Percentiles rank a stretch among this genome's conserved stretches.
These are phyloP conservation scores for Colletotrichum magnum DNA, from an alignment of 2,329 filamentous ascomycete species.

Conservation along the genomic window DNA sequence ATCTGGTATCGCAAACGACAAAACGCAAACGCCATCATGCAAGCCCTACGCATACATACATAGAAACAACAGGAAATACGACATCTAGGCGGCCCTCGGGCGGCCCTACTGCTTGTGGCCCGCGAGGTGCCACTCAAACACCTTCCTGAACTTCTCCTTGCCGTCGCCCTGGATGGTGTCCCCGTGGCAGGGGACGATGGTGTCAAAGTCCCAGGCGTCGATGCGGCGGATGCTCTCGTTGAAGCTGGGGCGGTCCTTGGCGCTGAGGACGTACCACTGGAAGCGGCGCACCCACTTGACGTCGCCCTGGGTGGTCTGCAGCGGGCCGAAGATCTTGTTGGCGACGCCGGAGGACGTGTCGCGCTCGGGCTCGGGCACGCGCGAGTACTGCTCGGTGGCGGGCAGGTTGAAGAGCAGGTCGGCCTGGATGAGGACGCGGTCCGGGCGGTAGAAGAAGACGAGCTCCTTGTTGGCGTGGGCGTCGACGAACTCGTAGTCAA, in stretches of 20 bases:
- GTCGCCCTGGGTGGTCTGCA: conserved; percentile 74
- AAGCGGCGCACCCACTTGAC: conserved; percentile 85
- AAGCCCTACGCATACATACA: neutral
- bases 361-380: conserved; percentile 63
- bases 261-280: conserved; percentile 80
- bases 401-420: conserved; percentile 95
- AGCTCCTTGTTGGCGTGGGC: conserved; percentile 88
- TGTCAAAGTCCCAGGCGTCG: conserved; percentile 85
- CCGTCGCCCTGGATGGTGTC: conserved; percentile 83
- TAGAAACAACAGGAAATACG: neutral
- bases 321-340: conserved; percentile 52
- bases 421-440: conserved; percentile 85
- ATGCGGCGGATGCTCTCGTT: conserved; percentile 79
- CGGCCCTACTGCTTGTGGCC: conserved; percentile 43
- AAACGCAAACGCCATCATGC: conserved; percentile 25
- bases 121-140: conserved; percentile 88
- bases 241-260: conserved; percentile 76
- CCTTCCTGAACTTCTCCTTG: conserved; percentile 82
- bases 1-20: conserved; percentile 28
- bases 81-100: no score
- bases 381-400: conserved; percentile 85
- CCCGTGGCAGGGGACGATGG: conserved; percentile 92
- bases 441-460: conserved; percentile 87
- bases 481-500: conserved; percentile 87
- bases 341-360: conserved; percentile 43